phyloP scores from a whole-genome alignment of 2,329 filamentous ascomycete species.

The Sarocladium oryzae region DNA sequence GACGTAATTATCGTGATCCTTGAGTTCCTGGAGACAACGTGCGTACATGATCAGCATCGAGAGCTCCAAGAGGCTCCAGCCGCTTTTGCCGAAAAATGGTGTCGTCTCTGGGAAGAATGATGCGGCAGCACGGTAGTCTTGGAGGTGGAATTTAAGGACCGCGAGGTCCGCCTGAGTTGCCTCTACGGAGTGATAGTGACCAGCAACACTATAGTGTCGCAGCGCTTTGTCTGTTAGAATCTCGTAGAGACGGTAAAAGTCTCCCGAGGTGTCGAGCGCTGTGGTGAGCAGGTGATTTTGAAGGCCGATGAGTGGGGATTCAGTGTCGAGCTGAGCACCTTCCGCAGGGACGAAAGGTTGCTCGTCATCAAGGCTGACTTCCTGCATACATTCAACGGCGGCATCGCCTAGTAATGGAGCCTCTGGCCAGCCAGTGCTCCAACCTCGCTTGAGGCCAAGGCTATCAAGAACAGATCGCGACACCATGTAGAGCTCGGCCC shows the following conservation, averaged over 20 bases:
- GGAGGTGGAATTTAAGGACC: conserved; percentile 69
- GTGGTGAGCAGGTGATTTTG: conserved; percentile 48
- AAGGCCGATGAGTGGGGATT: conserved; percentile 23
- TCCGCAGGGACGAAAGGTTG: conserved; percentile 16
- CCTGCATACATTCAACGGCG: conserved; percentile 45
- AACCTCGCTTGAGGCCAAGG: conserved; percentile 63
- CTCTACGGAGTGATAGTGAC: conserved; percentile 70
- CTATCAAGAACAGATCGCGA: conserved; percentile 75
- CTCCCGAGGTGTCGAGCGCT: conserved; percentile 53
- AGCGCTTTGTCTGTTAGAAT: conserved; percentile 79
- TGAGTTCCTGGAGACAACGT: conserved; percentile 70
- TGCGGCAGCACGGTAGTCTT: conserved; percentile 67
- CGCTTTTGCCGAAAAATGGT: conserved; percentile 68
- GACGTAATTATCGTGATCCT: conserved; percentile 73
- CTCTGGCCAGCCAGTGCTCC: conserved; percentile 69
- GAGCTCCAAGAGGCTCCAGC: conserved; percentile 75
- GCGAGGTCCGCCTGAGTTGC: conserved; percentile 78
- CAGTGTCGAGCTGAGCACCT: conserved; percentile 11
- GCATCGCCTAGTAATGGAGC: conserved; percentile 44
- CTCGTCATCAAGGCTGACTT: conserved; percentile 47
- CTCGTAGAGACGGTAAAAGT: conserved; percentile 63
- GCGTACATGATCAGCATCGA: conserved; percentile 83
- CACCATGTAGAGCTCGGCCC: conserved; percentile 75
- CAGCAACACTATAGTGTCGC: conserved; percentile 74
- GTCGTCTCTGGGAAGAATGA: conserved; percentile 73